Conservation (phyloP, 2,329 filamentous ascomycete species). For the Penicillium sp. region DNA sequence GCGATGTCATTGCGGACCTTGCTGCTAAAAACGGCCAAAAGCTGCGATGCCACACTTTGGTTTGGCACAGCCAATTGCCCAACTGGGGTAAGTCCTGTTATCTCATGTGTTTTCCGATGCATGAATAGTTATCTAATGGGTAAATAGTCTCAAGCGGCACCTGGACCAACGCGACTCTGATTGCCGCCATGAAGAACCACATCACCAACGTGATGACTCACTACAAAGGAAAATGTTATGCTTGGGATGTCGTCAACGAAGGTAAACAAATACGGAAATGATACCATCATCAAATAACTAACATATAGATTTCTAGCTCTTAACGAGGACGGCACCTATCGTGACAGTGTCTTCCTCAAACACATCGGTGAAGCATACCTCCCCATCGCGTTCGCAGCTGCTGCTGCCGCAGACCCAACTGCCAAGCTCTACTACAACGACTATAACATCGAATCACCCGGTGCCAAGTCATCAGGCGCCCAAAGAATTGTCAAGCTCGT, state of each 20-base stretch:
- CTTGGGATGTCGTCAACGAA: constrained; percentile 44
- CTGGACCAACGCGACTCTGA: constrained; percentile 61
- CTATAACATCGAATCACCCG: constrained; percentile 43
- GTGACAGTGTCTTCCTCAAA: constrained; percentile 42
- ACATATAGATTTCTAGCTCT: constrained; percentile 27
- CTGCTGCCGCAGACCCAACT: constrained; percentile 58
- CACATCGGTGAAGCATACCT: constrained; percentile 47
- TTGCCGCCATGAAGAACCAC: constrained; percentile 52
- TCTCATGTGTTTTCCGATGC: no score
- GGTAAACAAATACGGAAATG: constrained; percentile 12
- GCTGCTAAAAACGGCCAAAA: constrained; percentile 45
- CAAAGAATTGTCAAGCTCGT: constrained; percentile 40
- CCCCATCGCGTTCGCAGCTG: constrained; percentile 48
- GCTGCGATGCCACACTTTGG: constrained; percentile 62
- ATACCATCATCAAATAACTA: neutral
- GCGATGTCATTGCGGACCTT: constrained; percentile 50
- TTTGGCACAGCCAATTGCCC: constrained; percentile 50
- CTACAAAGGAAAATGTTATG: constrained; percentile 38
- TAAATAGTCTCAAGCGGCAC: constrained; percentile 42
- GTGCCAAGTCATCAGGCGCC: constrained; percentile 36
- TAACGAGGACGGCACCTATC: constrained; percentile 49
- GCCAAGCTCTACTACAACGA: constrained; percentile 49
- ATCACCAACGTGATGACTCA: constrained; percentile 38
- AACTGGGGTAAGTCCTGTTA: constrained; percentile 51
- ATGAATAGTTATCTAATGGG: neutral